phyloP scores from a whole-genome alignment of 768 basidiomycete species.

The Mycena polygramma region DNA sequence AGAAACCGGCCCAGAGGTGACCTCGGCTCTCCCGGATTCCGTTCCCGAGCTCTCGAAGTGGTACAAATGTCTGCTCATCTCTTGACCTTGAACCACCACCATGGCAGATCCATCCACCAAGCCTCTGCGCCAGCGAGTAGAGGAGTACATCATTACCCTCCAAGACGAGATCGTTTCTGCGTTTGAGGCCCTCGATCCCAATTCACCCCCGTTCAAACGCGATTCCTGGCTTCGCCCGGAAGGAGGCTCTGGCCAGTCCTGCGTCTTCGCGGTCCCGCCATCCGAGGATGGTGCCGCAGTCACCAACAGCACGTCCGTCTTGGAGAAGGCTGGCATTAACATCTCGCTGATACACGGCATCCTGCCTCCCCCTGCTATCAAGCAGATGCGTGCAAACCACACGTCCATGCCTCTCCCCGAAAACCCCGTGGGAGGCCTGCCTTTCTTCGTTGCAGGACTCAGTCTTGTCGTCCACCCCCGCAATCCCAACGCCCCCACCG shows the following conservation, averaged over 20 bases:
- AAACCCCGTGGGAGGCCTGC: conserved; percentile 65
- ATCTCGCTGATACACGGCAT: conserved; percentile 91
- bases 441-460: conserved; percentile 94
- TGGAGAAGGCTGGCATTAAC: conserved; percentile 98
- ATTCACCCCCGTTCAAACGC: conserved; percentile 78
- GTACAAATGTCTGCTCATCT: background rate
- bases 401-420: conserved; percentile 77
- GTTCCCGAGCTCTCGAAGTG: background rate
- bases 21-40: background rate
- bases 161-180: conserved; percentile 84
- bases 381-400: conserved; percentile 97
- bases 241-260: conserved; percentile 85
- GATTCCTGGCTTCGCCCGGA: conserved; percentile 83
- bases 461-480: conserved; percentile 94
- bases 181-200: conserved; percentile 85
- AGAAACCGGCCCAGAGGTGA: background rate
- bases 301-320: conserved; percentile 57
- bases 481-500: conserved; percentile 94
- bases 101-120: conserved; percentile 35
- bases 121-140: conserved; percentile 83
- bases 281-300: conserved; percentile 47
- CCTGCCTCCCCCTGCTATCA: conserved; percentile 90
- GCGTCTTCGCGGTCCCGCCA: conserved; percentile 75
- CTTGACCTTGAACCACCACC: conserved; percentile 26
- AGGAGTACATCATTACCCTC: conserved; percentile 79